A percentile compares a stretch with the other conserved stretches of the same genome.
Evolutionary conservation across 23 red algal genomes (phyloP).

Genomic region (Chondrus crispus): DNA sequence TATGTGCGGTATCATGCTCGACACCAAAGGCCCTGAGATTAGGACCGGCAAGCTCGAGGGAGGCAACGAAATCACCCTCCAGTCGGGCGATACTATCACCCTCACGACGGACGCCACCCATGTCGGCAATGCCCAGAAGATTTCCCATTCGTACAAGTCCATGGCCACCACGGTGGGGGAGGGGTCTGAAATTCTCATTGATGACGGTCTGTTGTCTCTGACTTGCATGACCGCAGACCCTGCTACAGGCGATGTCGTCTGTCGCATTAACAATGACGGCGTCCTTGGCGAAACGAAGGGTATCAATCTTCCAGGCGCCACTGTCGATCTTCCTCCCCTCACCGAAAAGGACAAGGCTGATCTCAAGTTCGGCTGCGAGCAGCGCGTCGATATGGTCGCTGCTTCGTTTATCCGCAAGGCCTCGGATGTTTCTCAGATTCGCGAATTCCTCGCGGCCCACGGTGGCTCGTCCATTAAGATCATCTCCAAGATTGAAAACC

Average conservation of each 20-base stretch:
- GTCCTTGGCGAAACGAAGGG: conserved; percentile 75
- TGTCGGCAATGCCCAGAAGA: conserved; percentile 41
- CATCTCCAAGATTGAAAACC: conserved; percentile 98
- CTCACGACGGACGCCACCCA: conserved; percentile 38
- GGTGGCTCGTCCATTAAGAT: conserved; percentile 88
- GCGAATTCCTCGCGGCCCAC: conserved; percentile 59
- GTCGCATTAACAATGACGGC: conserved; percentile 83
- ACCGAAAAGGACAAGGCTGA: conserved; percentile 92
- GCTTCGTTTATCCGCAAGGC: conserved; percentile 89
- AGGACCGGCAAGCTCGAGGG: conserved; percentile 70
- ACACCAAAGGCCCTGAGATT: conserved; percentile 98
- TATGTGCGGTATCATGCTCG: conserved; percentile 89
- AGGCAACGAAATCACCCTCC: conserved; percentile 58
- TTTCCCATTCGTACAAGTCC: conserved; percentile 59
- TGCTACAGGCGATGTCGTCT: conserved; percentile 51
- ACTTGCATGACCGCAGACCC: conserved; percentile 39
- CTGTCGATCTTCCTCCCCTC: conserved; percentile 83
- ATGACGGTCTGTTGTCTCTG: conserved; percentile 86
- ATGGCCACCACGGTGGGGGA: conserved; percentile 54
- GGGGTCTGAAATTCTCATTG: conserved; percentile 78
- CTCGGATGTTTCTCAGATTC: conserved; percentile 70
- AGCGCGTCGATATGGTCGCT: conserved; percentile 91
- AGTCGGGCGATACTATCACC: conserved; percentile 49
- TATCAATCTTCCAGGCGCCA: conserved; percentile 87
- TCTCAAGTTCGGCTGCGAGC: conserved; percentile 86